Conservation (phyloP, 495 filamentous ascomycete species). For the Eremomyces bilateralis region DNA sequence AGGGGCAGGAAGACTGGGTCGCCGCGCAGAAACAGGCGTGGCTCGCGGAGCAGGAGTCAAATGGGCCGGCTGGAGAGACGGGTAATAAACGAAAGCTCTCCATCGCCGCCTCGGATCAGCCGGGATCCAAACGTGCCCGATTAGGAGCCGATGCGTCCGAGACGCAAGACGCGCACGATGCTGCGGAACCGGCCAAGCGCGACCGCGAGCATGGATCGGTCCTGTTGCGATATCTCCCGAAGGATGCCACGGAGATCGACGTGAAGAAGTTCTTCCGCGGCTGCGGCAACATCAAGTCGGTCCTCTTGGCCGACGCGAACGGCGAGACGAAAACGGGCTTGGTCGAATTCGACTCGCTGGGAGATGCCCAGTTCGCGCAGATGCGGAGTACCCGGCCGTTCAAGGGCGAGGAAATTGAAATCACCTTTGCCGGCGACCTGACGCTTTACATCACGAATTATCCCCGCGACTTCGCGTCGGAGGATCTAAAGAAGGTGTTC, state of each 20-base stretch:
- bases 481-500: too few species aligned
- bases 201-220: conserved; percentile 80
- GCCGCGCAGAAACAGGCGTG: conserved; percentile 15
- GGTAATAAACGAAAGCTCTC: conserved; percentile 7
- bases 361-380: conserved; percentile 1
- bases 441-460: conserved; percentile 87
- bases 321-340: too few species aligned
- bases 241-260: conserved; percentile 41
- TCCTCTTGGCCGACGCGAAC: too few species aligned
- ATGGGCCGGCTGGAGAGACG: conserved; percentile 21
- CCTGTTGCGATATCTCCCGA: conserved; percentile 54
- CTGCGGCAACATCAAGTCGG: conserved; percentile 8
- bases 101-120: conserved; percentile 1
- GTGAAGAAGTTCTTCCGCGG: conserved; percentile 79
- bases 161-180: too few species aligned
- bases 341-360: conserved; percentile 1
- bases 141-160: too few species aligned
- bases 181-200: too few species aligned
- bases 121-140: too few species aligned
- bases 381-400: not conserved
- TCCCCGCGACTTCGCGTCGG: conserved; percentile 60
- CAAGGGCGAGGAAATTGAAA: conserved; percentile 41
- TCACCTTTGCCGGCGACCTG: conserved; percentile 46
- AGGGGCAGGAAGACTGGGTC: conserved; percentile 32
- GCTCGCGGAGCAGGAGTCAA: conserved; percentile 1